Evolutionary conservation across 208 protist species (phyloP).

Genomic region (Giardia muris): DNA sequence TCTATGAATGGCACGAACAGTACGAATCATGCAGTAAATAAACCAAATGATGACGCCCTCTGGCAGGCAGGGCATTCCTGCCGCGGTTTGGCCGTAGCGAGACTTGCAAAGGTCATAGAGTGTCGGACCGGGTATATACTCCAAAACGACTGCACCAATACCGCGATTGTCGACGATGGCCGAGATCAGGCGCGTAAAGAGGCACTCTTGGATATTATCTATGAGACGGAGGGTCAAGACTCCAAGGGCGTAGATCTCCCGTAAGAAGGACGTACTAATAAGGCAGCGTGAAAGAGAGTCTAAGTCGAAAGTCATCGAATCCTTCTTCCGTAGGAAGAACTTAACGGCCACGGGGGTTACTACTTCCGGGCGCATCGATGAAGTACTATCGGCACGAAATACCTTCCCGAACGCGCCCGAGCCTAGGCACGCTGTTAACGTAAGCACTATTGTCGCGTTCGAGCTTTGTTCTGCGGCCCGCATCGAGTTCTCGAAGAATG

Average conservation of each 20-base stretch:
- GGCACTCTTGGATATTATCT: neutral
- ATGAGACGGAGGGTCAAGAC: neutral
- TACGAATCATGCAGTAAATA: neutral
- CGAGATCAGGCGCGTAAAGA: neutral
- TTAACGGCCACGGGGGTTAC: neutral
- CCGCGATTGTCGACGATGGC: neutral
- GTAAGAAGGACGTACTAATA: neutral
- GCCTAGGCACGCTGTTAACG: neutral
- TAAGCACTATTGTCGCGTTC: neutral
- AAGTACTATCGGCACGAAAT: neutral
- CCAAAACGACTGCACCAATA: neutral
- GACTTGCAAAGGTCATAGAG: neutral
- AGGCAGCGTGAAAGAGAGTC: neutral
- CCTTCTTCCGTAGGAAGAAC: neutral
- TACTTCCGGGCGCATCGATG: neutral
- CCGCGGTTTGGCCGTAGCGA: neutral
- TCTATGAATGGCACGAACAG: neutral
- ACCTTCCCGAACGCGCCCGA: neutral
- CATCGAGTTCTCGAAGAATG: neutral
- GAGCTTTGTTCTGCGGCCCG: neutral
- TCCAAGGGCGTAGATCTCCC: neutral
- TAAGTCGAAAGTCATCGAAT: neutral
- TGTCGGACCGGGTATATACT: neutral
- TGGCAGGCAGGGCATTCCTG: neutral
- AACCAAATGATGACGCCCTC: neutral